A percentile compares a stretch with the other conserved stretches of the same genome.
Evolutionary conservation across 2,329 filamentous ascomycete genomes (phyloP).

Genomic region (Beauveria sp.): DNA sequence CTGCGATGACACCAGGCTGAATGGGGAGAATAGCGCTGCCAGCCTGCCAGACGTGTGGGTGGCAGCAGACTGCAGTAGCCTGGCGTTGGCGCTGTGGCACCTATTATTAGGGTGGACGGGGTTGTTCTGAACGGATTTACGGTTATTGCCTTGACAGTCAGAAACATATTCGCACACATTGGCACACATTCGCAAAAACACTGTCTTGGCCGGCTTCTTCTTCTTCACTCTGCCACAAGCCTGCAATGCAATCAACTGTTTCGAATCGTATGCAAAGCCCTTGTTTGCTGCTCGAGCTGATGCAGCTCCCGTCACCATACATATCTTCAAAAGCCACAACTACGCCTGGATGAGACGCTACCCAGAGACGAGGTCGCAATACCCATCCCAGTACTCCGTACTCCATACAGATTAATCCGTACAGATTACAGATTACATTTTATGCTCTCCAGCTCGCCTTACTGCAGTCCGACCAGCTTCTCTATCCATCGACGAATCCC

Average conservation of each 20-base stretch:
- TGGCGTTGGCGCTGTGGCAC: background rate
- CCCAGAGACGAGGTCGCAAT: background rate
- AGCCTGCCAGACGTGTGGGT: background rate
- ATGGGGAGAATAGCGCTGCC: background rate
- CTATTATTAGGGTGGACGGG: background rate
- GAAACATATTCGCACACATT: too few relatives aligned
- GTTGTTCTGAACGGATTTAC: background rate
- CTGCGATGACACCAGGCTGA: background rate
- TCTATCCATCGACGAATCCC: background rate
- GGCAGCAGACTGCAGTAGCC: background rate
- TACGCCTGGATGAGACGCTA: background rate
- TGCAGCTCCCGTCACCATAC: background rate
- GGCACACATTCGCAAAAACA: background rate
- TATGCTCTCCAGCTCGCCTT: background rate
- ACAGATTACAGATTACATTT: too few relatives aligned
- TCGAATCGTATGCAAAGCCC: background rate
- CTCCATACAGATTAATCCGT: too few relatives aligned
- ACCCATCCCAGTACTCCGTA: background rate
- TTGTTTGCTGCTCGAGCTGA: constrained; percentile 1
- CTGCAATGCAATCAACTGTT: background rate
- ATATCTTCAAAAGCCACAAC: constrained; percentile 7
- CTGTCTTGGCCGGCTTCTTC: background rate
- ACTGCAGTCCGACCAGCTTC: background rate
- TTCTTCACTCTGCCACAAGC: background rate
- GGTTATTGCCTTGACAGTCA: background rate